Evolutionary conservation across 345 rosid genomes (phyloP).

Genomic region (Acer yangbiense): DNA sequence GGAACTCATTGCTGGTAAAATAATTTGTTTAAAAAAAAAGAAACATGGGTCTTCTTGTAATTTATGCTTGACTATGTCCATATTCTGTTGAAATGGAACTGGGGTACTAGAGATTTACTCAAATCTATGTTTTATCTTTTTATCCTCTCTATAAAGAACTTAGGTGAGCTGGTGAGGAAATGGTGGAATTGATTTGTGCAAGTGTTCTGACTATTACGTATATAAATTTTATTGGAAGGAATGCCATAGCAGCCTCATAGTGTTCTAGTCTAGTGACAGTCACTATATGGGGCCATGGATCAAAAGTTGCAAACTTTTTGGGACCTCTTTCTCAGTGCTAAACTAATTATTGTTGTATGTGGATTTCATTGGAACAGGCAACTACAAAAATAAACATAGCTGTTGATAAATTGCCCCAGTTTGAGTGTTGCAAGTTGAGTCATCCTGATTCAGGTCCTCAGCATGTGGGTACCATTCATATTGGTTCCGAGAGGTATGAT

Average conservation of each 20-base stretch:
- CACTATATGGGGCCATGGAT: not conserved
- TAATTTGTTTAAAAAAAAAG: not conserved
- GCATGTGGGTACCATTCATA: constrained; percentile 56
- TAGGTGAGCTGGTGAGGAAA: not conserved
- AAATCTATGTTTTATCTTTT: not conserved
- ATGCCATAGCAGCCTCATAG: not conserved
- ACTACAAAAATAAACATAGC: constrained; percentile 58
- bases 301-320: not conserved
- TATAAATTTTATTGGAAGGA: not conserved
- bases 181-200: not conserved
- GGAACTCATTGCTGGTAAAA: constrained; percentile 2
- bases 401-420: constrained; percentile 47
- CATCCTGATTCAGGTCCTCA: constrained; percentile 54
- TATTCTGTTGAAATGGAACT: not conserved
- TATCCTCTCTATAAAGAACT: not conserved
- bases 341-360: not conserved
- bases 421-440: constrained; percentile 41
- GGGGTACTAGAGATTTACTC: not conserved
- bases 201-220: not conserved
- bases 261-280: not conserved
- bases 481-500: constrained; percentile 56
- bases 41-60: not conserved
- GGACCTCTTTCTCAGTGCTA: not conserved
- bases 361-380: constrained; percentile 38
- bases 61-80: not conserved